These are phyloP conservation scores for Verticillium dahliae DNA, from an alignment of 2,329 filamentous ascomycete genomes.

Conservation along the genomic window DNA sequence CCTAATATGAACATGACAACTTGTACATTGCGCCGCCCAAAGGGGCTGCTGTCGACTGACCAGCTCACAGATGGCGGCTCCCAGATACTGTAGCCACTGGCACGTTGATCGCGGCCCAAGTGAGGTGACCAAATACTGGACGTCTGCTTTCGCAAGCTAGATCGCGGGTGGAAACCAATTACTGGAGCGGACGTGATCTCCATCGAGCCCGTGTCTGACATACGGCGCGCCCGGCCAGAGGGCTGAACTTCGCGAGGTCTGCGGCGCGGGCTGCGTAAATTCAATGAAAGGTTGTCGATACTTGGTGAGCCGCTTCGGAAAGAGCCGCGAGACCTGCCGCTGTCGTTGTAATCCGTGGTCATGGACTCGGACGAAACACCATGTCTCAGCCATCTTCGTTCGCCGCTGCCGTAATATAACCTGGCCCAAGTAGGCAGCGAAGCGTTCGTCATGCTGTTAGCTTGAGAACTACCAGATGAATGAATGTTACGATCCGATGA, in stretches of 20 bases:
- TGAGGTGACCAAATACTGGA: conserved; percentile 70
- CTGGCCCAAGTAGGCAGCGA: conserved; percentile 51
- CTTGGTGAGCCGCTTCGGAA: conserved; percentile 42
- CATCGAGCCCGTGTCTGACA: conserved; percentile 31
- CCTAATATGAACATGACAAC: conserved; percentile 69
- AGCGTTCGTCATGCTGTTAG: conserved; percentile 36
- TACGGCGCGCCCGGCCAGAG: conserved; percentile 17
- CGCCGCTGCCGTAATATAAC: conserved; percentile 66
- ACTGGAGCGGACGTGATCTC: conserved; percentile 30
- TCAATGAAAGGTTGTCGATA: conserved; percentile 38
- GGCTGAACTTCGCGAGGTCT: conserved; percentile 29
- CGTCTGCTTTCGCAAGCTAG: conserved; percentile 37
- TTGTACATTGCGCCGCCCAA: conserved; percentile 67
- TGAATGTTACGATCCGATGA: conserved; percentile 48
- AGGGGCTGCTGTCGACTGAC: conserved; percentile 50
- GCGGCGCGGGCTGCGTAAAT: conserved; percentile 38
- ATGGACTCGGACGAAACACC: conserved; percentile 39
- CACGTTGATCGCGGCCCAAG: conserved; percentile 56
- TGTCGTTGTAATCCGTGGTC: conserved; percentile 37
- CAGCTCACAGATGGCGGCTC: conserved; percentile 66
- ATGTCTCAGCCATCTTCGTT: conserved; percentile 39
- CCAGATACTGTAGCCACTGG: conserved; percentile 58
- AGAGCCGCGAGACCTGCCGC: conserved; percentile 37
- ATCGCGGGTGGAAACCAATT: conserved; percentile 18
- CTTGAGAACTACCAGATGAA: conserved; percentile 42